Conservation (phyloP, 306 rosid species). For the Begonia loranthoides region DNA sequence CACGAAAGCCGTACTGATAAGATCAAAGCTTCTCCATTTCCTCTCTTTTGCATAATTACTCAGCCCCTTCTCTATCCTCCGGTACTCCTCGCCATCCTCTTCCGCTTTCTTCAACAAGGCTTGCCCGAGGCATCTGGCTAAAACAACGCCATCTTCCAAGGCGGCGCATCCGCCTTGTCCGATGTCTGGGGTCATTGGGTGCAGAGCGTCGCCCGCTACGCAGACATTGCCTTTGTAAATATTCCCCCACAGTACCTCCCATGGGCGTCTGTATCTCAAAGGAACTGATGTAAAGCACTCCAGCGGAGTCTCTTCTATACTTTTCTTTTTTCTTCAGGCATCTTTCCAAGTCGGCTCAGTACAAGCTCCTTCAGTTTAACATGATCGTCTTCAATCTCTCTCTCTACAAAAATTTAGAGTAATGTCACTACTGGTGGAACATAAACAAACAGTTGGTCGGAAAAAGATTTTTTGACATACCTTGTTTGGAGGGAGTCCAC, state of each 20-base stretch:
- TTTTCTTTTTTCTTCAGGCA: slow-evolving; percentile 24
- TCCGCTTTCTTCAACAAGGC: slow-evolving; percentile 17
- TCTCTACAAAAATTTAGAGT: slow-evolving; percentile 15
- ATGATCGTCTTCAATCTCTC: slow-evolving; percentile 21
- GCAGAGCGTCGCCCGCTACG: slow-evolving; percentile 74
- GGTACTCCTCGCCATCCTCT: slow-evolving; percentile 17
- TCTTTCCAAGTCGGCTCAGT: slow-evolving; percentile 31
- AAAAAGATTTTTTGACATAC: slow-evolving; percentile 10
- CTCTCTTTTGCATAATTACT: slow-evolving; percentile 46
- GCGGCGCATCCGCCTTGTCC: slow-evolving; percentile 77
- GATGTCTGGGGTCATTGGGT: slow-evolving; percentile 68
- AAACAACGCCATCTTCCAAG: slow-evolving; percentile 49
- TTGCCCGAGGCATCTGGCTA: slow-evolving; percentile 49
- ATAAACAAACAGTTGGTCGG: no score
- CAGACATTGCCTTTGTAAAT: slow-evolving; percentile 53
- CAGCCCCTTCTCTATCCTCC: slow-evolving; percentile 33
- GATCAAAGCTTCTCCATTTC: slow-evolving; percentile 55
- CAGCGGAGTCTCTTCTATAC: slow-evolving; percentile 28
- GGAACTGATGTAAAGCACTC: slow-evolving; percentile 17
- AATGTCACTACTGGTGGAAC: no score
- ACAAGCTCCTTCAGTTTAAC: slow-evolving; percentile 31
- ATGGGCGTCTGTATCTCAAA: slow-evolving; percentile 46
- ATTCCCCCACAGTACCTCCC: slow-evolving; percentile 50
- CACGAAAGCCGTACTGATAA: slow-evolving; percentile 24
- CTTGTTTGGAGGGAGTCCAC: slow-evolving; percentile 45